Conservation (phyloP, 192 early-diverging fungal species). For the Thamnidium elegans region DNA sequence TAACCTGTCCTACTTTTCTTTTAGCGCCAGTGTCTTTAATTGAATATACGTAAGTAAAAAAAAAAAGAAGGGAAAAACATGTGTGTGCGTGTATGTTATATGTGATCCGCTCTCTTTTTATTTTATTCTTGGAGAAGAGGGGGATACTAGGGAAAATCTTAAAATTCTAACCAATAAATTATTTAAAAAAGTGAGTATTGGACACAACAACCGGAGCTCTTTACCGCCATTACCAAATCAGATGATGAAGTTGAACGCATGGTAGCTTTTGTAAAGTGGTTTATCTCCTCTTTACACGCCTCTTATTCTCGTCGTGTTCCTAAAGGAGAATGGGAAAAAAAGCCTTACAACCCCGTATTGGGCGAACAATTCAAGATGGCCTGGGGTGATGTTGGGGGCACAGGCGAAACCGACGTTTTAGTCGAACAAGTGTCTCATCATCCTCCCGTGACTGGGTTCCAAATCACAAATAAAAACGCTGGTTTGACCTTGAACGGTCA, state of each 20-base stretch:
- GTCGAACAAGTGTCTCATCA: constrained; percentile 54
- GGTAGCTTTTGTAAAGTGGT: constrained; percentile 69
- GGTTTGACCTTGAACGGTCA: constrained; percentile 28
- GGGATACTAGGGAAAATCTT: not conserved
- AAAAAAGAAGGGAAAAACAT: constrained; percentile 38
- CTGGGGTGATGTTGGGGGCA: constrained; percentile 53
- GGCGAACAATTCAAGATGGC: constrained; percentile 49
- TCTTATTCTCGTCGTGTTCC: constrained; percentile 69
- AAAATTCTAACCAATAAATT: not conserved
- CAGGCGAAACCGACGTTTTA: constrained; percentile 40
- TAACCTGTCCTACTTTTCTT: constrained; percentile 75
- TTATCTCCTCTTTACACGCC: constrained; percentile 75
- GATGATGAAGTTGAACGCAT: constrained; percentile 59
- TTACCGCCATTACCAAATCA: constrained; percentile 65
- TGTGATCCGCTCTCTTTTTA: too few relatives aligned
- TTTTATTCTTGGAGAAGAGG: too few relatives aligned
- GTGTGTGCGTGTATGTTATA: constrained; percentile 68
- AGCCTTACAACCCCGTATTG: constrained; percentile 46
- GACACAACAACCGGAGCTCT: constrained; percentile 57
- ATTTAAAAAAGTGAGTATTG: constrained; percentile 48
- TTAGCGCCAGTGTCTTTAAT: constrained; percentile 70
- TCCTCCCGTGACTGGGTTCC: constrained; percentile 44
- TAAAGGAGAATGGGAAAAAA: constrained; percentile 72
- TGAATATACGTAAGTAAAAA: constrained; percentile 58
- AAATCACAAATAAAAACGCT: constrained; percentile 48